Base-by-base conservation (phyloP, 352 stramenopile genomes). In the Hyphochytrium catenoides region DNA sequence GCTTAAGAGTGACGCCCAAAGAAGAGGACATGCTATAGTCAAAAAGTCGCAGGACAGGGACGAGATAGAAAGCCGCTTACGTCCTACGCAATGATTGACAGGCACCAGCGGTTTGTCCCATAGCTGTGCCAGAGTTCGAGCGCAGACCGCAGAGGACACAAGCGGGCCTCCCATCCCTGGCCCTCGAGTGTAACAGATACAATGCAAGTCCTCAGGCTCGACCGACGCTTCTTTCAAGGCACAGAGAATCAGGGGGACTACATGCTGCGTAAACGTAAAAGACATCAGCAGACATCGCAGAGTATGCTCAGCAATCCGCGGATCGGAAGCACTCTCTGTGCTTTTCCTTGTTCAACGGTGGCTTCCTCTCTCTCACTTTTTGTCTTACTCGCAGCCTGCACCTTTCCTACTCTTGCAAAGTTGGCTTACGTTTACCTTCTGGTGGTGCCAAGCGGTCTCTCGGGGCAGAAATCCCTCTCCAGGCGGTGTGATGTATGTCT, bases 21-120 rank as follows among this genome's bases (percentile, higher is more conserved):
- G 21, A 14, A 14, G 41, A 17, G 19, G 31, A 40, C 12, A 4
- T 31, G 43, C 14, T 36, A 30, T 18, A 3, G 7, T 16, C 16
- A 6, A 26, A 46, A 36, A 32, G 8, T 32, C 34, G 44, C 18
- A 36, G 18, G 22, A 31, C 31, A 29, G 7, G 16, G 36, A 36
- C 4, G 38, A 22, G 9, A 30, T 19, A 39, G 25, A 9, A 3
- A n/a, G n/a, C n/a, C 11, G 68, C 63, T 31, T 54, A 81, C 66
- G 91, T 18, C 79, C 93, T 11, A 99, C 85, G 59, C 93, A 99
- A 55, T 99, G 93, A 65, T 99, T 99, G 35, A 98, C 91, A 17
- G 70, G 78, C 6, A 97, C 61, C 21, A 98, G 59, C 12, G 90
- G 90, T 40, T 95, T 73, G 26, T 89, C 73, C 83, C 81, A 97